These are phyloP conservation scores for Podila clonocystis DNA, from an alignment of 192 early-diverging fungal species.

Conservation along the genomic window DNA sequence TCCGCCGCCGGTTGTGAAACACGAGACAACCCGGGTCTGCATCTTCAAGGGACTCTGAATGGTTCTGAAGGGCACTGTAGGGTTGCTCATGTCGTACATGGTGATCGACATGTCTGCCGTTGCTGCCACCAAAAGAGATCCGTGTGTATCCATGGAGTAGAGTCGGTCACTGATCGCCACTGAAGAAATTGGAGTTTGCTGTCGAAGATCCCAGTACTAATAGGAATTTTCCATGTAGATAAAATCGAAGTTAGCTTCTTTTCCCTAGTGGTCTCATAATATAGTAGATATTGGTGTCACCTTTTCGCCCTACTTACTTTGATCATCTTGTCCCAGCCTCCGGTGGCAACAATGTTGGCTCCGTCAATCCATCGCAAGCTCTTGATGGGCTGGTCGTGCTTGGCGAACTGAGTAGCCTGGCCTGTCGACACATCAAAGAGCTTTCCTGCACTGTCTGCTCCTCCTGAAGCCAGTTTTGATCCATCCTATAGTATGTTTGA, in stretches of 20 bases:
- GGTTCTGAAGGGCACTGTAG: conserved; percentile 76
- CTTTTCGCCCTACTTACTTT: conserved; percentile 47
- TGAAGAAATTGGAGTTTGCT: conserved; percentile 75
- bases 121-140: conserved; percentile 86
- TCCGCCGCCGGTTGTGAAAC: conserved; percentile 83
- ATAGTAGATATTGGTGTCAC: neutral
- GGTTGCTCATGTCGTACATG: conserved; percentile 87
- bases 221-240: neutral
- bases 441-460: conserved; percentile 89
- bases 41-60: conserved; percentile 79
- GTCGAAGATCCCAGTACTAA: conserved; percentile 95
- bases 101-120: conserved; percentile 88
- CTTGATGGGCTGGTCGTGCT: conserved; percentile 91
- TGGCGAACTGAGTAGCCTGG: conserved; percentile 86
- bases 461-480: conserved; percentile 87
- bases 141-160: conserved; percentile 88
- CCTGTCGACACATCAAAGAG: conserved; percentile 87
- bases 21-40: conserved; percentile 86
- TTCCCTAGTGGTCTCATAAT: neutral
- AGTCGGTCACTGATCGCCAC: conserved; percentile 86
- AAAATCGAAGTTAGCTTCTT: neutral
- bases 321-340: conserved; percentile 95
- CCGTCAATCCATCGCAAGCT: conserved; percentile 82
- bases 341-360: conserved; percentile 82
- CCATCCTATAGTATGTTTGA: conserved; percentile 74